These are phyloP conservation scores for Lolium perenne DNA, from an alignment of 176 grass and related monocot species.

Conservation along the genomic window DNA sequence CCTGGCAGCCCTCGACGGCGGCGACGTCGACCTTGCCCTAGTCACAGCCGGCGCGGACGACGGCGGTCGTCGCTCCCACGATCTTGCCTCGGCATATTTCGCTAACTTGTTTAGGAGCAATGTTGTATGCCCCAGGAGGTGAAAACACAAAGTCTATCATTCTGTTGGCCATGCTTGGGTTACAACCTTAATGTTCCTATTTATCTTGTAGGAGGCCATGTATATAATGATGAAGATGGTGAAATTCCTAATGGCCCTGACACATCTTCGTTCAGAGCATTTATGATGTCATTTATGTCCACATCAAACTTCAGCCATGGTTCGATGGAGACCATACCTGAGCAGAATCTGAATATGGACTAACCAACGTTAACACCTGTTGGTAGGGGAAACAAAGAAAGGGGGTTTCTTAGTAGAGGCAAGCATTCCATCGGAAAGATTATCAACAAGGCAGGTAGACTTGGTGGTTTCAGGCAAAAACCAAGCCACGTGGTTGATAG, in stretches of 20 bases:
- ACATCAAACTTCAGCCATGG: conserved; percentile 44
- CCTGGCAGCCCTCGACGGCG: no score
- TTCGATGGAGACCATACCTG: conserved; percentile 42
- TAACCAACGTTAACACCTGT: conserved; percentile 67
- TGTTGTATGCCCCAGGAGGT: no score
- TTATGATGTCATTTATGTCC: conserved; percentile 79
- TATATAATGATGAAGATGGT: conserved; percentile 55
- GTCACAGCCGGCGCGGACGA: no score
- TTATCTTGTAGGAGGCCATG: conserved; percentile 57
- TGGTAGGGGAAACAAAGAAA: conserved; percentile 62
- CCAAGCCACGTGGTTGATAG: conserved; percentile 39
- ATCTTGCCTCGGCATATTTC: no score
- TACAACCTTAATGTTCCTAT: conserved; percentile 18
- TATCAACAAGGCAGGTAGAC: conserved; percentile 67
- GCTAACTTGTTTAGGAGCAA: neutral
- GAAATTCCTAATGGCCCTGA: conserved; percentile 70
- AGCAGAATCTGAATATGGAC: conserved; percentile 48
- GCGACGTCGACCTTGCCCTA: no score
- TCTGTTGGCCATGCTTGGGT: neutral
- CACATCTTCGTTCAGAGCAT: conserved; percentile 95
- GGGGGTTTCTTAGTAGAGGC: conserved; percentile 69
- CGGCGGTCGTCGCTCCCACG: no score
- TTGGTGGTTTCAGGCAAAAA: conserved; percentile 71
- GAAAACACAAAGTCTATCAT: neutral
- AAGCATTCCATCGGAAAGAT: conserved; percentile 85